These are phyloP conservation scores for Metschnikowia lachancei DNA, from an alignment of 805 yeast genomes.

Conservation along the genomic window DNA sequence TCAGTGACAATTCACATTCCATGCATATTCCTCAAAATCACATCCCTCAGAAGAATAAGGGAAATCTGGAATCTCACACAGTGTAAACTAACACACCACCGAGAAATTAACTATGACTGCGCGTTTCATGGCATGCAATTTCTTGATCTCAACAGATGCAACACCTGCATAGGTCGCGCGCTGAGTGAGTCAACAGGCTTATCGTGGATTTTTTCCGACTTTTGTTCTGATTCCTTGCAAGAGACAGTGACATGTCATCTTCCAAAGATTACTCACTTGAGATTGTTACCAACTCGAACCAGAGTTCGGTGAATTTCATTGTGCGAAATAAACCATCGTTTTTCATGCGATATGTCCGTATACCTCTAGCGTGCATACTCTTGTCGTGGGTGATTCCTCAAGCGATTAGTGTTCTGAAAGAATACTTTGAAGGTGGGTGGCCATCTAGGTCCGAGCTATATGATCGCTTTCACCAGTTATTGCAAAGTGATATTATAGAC, in stretches of 20 bases:
- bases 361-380: slow-evolving; percentile 18
- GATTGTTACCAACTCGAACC: slow-evolving; percentile 19
- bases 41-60: too few species aligned
- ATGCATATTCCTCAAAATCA: too few species aligned
- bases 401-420: background rate
- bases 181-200: slow-evolving; percentile 12
- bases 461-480: background rate
- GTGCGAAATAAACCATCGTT: slow-evolving; percentile 17
- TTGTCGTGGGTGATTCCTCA: slow-evolving; percentile 5
- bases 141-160: too few species aligned
- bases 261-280: slow-evolving; percentile 31
- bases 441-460: background rate
- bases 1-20: too few species aligned
- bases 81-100: too few species aligned
- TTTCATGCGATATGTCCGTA: slow-evolving; percentile 16
- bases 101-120: too few species aligned
- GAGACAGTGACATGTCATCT: slow-evolving; percentile 25
- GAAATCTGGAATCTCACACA: too few species aligned
- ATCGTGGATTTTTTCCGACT: slow-evolving; percentile 3
- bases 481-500: background rate
- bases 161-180: slow-evolving; percentile 6
- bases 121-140: too few species aligned
- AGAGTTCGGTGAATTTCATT: slow-evolving; percentile 18
- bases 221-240: background rate
- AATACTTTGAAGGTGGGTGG: background rate